Evolutionary conservation across 2,329 filamentous ascomycete genomes (phyloP).

Genomic region (Coniella vitis): DNA sequence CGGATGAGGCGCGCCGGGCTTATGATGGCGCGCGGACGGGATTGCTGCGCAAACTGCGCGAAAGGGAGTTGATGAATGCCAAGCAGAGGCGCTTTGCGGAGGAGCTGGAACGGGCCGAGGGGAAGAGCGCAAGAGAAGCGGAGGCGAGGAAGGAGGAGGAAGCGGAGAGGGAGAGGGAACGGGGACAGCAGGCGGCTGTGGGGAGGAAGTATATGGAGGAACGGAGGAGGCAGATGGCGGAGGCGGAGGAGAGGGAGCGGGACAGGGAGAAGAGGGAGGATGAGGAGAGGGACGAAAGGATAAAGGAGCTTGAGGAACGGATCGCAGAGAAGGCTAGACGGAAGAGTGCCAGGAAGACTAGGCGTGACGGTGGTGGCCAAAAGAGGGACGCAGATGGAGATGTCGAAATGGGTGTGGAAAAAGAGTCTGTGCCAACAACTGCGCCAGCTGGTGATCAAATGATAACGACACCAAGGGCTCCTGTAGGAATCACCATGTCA

Average conservation of each 20-base stretch:
- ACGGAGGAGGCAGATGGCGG: conserved; percentile 32
- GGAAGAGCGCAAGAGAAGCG: conserved; percentile 54
- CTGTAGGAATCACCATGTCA: conserved; percentile 14
- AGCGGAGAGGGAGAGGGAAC: conserved; percentile 23
- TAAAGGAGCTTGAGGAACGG: conserved; percentile 37
- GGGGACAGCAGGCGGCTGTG: conserved; percentile 28
- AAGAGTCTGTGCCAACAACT: neutral
- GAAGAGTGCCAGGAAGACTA: conserved; percentile 36
- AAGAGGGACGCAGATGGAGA: conserved; percentile 1
- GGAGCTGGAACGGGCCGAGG: conserved; percentile 74
- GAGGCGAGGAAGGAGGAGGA: conserved; percentile 22
- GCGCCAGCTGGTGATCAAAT: conserved; percentile 4
- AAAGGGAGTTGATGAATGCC: conserved; percentile 67
- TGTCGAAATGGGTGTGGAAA: neutral
- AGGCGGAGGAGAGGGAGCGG: conserved; percentile 35
- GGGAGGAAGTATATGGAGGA: conserved; percentile 31
- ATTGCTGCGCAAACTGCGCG: conserved; percentile 59
- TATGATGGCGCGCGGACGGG: conserved; percentile 76
- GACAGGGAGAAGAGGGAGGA: conserved; percentile 26
- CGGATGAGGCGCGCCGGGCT: conserved; percentile 60
- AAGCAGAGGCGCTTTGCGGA: conserved; percentile 73
- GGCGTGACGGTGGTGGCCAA: conserved; percentile 31
- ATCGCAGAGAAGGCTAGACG: conserved; percentile 32
- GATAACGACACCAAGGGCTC: conserved; percentile 4
- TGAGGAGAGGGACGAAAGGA: conserved; percentile 26